These are phyloP conservation scores for Apiotrichum mycotoxinovorans DNA, from an alignment of 1,284 basidiomycete genomes.

Conservation along the genomic window DNA sequence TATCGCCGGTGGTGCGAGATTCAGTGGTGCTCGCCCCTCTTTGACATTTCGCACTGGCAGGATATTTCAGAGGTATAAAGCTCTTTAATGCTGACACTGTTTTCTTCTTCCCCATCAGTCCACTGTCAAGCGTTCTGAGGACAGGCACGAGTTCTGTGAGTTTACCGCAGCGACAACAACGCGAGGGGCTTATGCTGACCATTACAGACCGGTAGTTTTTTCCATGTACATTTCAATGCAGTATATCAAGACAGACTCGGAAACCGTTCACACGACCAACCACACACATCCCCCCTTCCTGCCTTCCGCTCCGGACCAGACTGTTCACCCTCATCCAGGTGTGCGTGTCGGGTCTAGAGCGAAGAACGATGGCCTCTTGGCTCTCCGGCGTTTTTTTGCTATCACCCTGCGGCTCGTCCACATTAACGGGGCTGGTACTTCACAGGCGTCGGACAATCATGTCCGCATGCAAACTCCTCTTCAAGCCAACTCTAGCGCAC, in stretches of 20 bases:
- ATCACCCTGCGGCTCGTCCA: conserved; percentile 17
- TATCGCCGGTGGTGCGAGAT: conserved; percentile 17
- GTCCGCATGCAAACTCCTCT: conserved; percentile 8
- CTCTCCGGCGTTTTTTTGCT: conserved; percentile 23
- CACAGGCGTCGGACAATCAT: conserved; percentile 25
- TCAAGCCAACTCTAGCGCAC: neutral
- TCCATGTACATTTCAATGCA: conserved; percentile 20
- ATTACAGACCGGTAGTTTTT: conserved; percentile 33
- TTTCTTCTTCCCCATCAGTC: conserved; percentile 63
- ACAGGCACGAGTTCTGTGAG: conserved; percentile 94
- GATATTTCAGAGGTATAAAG: conserved; percentile 23
- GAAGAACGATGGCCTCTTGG: conserved; percentile 17
- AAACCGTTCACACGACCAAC: neutral
- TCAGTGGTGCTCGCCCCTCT: too few relatives aligned
- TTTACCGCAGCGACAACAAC: conserved; percentile 5
- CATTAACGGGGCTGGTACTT: conserved; percentile 22
- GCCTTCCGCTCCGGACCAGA: conserved; percentile 8
- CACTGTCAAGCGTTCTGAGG: conserved; percentile 80
- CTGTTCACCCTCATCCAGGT: conserved; percentile 24
- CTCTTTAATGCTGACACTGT: conserved; percentile 8
- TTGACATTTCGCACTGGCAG: conserved; percentile 26
- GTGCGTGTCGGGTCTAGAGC: conserved; percentile 19
- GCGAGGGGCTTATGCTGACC: conserved; percentile 6
- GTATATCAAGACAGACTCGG: conserved; percentile 9
- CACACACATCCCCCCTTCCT: conserved; percentile 2